Base-by-base conservation (phyloP, 768 basidiomycete genomes). In the Suillus luteus region DNA sequence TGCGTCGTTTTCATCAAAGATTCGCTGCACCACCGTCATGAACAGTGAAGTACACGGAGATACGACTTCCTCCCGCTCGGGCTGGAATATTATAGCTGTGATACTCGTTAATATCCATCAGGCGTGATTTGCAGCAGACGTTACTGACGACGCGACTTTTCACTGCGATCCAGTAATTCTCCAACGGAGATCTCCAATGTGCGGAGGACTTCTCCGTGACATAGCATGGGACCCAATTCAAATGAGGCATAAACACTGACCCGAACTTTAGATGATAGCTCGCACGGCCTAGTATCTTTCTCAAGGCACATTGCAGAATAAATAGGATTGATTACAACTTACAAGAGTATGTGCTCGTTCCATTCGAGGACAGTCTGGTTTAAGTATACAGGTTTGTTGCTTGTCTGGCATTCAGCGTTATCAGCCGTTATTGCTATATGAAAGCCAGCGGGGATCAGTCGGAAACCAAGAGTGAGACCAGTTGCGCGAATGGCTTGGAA, bases 391-490 rank as follows among this genome's bases (percentile, higher is more conserved):
- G 54, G n/a, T 38, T 62, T 62, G 31, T n/a, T 62, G 17, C 2
- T 6, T 9, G 62, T 62, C n/a, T 48, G 55, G 7, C n/a, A 46
- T 44, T 37, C 19, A 15, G 22, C 5, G 6, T 15, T n/a, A 1
- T 43, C 44, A 7, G 48, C 5, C 11, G 9, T 10, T n/a, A 58
- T 12, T 7, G 2, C 5, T 22, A 64, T 49, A 38, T 61, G 64
- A 19, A 69, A 62, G 9, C 68, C 68, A 4, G 60, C 27, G 2
- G 67, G 68, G 7, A 64, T 55, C 6, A 60, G 58, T 1, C n/a
- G 19, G 14, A 64, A 40, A 61, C 62, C 63, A 35, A n/a, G 24
- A 10, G 19, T 1, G 11, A 69, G 19, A 51, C 61, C 27, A 7
- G 61, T 62, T n/a, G 51, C 63, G 7, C 63, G 67, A 35, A 69